Conservation (phyloP, 2,329 filamentous ascomycete genomes). For the Exophiala alcalophila region DNA sequence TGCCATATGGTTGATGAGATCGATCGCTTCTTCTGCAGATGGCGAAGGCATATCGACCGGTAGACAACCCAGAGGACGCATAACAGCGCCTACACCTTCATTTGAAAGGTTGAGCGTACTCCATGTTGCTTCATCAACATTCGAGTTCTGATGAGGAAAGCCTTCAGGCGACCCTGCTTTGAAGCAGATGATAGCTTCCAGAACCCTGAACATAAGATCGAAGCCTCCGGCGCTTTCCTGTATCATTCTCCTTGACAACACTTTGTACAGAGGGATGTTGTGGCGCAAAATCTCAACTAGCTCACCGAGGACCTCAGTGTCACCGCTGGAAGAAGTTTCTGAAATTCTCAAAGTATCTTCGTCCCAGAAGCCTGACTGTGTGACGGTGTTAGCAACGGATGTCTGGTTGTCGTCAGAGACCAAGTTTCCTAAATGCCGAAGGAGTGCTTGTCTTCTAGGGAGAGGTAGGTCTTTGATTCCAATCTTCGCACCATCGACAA, state of each 20-base stretch:
- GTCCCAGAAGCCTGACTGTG: too few relatives aligned
- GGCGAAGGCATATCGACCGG: neutral
- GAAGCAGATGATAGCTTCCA: constrained; percentile 30
- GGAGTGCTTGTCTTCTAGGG: constrained; percentile 10
- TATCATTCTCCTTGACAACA: constrained; percentile 27
- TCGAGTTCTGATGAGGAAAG: neutral
- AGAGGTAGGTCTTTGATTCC: constrained; percentile 4
- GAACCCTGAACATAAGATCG: constrained; percentile 24
- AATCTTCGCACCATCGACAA: constrained; percentile 2
- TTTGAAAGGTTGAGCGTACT: too few relatives aligned
- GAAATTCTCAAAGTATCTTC: too few relatives aligned
- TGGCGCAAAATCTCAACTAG: constrained; percentile 9
- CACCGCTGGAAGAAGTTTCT: too few relatives aligned
- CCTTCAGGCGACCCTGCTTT: too few relatives aligned
- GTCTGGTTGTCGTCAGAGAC: too few relatives aligned
- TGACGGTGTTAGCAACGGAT: too few relatives aligned
- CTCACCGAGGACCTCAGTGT: constrained; percentile 5
- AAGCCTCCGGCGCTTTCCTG: constrained; percentile 31
- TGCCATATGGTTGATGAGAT: constrained; percentile 21
- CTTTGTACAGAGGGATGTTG: constrained; percentile 7
- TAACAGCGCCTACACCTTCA: too few relatives aligned
- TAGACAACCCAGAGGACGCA: too few relatives aligned
- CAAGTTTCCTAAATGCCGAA: constrained; percentile 7
- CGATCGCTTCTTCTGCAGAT: constrained; percentile 12
- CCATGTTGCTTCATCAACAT: too few relatives aligned